Conservation (phyloP, 78 protist genomes). For the Dictyostelium capitatum region DNA sequence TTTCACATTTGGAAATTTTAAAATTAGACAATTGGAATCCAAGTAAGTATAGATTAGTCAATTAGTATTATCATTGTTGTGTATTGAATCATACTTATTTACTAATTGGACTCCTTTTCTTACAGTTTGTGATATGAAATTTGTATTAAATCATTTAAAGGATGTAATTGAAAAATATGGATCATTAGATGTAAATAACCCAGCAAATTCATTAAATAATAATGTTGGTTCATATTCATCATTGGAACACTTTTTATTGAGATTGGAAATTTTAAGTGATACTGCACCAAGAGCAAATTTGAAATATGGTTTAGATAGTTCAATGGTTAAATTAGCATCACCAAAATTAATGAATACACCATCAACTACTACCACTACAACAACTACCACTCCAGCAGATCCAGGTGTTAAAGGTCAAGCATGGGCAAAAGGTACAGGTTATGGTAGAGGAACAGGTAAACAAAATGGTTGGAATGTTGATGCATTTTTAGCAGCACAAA, state of each 20-base stretch:
- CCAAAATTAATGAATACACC: neutral
- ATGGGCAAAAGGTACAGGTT: slow-evolving; percentile 89
- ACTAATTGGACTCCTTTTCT: too few species aligned
- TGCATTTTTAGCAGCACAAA: slow-evolving; percentile 71
- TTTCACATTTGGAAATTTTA: slow-evolving; percentile 75
- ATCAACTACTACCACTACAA: neutral
- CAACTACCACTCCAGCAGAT: too few species aligned
- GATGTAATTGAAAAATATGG: slow-evolving; percentile 59
- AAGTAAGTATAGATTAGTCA: slow-evolving; percentile 44
- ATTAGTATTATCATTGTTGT: too few species aligned
- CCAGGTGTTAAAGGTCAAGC: neutral
- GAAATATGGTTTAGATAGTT: slow-evolving; percentile 37
- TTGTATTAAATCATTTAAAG: slow-evolving; percentile 56
- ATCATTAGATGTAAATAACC: slow-evolving; percentile 73
- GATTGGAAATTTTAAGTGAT: slow-evolving; percentile 65
- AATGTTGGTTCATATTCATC: slow-evolving; percentile 67
- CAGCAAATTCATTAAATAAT: slow-evolving; percentile 40
- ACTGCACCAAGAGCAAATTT: slow-evolving; percentile 71
- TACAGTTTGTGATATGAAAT: slow-evolving; percentile 65
- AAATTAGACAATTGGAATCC: slow-evolving; percentile 81
- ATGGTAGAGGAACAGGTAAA: neutral
- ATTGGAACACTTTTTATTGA: slow-evolving; percentile 46
- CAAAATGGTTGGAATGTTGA: slow-evolving; percentile 73
- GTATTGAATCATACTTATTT: too few species aligned
- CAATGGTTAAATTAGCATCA: slow-evolving; percentile 26